Evolutionary conservation across 257 asterid genomes (phyloP), one percentile per base, ranked within the genome.

Genomic region (Echium plantagineum): DNA sequence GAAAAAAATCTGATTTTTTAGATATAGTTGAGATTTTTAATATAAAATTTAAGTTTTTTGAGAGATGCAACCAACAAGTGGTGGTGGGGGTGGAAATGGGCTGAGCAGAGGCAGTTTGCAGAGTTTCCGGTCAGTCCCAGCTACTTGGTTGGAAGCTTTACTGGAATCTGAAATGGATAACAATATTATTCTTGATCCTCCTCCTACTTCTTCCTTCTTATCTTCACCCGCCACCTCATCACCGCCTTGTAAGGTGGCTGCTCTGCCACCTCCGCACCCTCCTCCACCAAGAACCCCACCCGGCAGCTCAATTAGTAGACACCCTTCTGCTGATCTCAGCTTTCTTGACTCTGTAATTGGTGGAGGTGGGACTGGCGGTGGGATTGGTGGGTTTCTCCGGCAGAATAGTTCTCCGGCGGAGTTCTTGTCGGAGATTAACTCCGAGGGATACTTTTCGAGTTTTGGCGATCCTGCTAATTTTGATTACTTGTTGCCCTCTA

Each of bases 401-500:
- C 95, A 87, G 78, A 87, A 78, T 68, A 90, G 96, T 74, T 90
- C 97, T 1, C 97, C 97, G 31, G 94, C 97, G n/a, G 97, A 87
- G 66, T 83, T 90, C 60, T 51, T 85, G 32, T 77, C 90, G 20
- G 75, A 76, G 71, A 71, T 83, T 4, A 79, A 61, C 22, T 69
- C 89, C 7, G 94, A 84, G 61, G 89, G 82, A 18, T 74, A 70
- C 65, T 86, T 84, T 63, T 73, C 94, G 18, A 77, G 70, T 65
- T 80, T 87, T 26, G 94, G 89, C 51, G 60, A 78, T 72, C 88
- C 94, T 17, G 63, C 82, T 47, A 79, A 64, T 69, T 76, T 72
- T 72, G 88, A 77, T 20, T 74, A 60, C 58, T 10, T 72, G 66
- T 19, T 72, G 74, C 52, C 61, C 58, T 70, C 32, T 28, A 28